Evolutionary conservation across 306 rosid species (phyloP).

Genomic region (Pachyrhizus erosus): DNA sequence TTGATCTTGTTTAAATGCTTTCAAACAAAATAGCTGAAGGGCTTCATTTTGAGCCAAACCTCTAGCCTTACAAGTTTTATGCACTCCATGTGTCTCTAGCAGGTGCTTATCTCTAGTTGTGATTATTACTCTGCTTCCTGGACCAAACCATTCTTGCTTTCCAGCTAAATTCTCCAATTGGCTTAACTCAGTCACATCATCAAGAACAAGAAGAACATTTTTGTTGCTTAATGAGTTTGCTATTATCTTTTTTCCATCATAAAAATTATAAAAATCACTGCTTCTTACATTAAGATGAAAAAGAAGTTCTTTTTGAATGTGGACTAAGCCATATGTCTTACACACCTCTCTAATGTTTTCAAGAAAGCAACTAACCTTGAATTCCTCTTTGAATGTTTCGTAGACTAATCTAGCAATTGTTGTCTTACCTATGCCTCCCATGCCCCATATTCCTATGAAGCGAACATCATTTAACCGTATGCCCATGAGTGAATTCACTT

Average conservation of each 20-base stretch:
- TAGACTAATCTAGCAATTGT: conserved; percentile 46
- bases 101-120: conserved; percentile 46
- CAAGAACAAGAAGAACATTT: conserved; percentile 47
- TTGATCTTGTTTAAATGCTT: conserved; percentile 43
- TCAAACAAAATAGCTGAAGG: conserved; percentile 40
- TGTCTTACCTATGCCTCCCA: conserved; percentile 47
- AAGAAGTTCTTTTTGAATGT: conserved; percentile 44
- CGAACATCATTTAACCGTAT: conserved; percentile 26
- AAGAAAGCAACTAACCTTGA: conserved; percentile 44
- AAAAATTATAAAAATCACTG: neutral
- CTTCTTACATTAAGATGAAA: conserved; percentile 12
- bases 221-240: conserved; percentile 21
- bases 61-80: neutral
- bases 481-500: conserved; percentile 31
- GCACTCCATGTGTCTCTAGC: conserved; percentile 34
- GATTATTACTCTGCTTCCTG: conserved; percentile 52
- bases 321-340: conserved; percentile 26
- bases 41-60: conserved; percentile 26
- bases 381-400: conserved; percentile 21
- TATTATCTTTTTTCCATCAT: conserved; percentile 40
- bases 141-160: conserved; percentile 49
- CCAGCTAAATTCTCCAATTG: conserved; percentile 46
- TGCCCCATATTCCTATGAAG: conserved; percentile 55
- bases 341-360: conserved; percentile 39
- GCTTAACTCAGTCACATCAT: conserved; percentile 47